These are phyloP conservation scores for Pleurotus eryngii DNA, from an alignment of 768 basidiomycete genomes.

Conservation along the genomic window DNA sequence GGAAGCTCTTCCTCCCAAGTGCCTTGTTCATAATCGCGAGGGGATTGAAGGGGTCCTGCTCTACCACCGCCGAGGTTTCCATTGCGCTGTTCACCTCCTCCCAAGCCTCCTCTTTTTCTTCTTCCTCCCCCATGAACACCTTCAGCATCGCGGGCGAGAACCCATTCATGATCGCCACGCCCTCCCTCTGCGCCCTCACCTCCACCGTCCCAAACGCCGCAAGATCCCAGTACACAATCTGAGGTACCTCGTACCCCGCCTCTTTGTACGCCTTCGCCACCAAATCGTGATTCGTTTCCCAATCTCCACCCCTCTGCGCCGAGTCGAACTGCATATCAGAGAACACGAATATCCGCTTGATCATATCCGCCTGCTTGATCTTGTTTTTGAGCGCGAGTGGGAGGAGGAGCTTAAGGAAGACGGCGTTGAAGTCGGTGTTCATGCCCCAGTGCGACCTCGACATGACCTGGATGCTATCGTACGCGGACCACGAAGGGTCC, in stretches of 20 bases:
- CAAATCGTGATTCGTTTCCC: conserved; percentile 62
- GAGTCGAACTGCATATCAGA: conserved; percentile 78
- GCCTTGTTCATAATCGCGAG: conserved; percentile 45
- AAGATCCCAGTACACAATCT: conserved; percentile 75
- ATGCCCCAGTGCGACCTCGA: conserved; percentile 37
- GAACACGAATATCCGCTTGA: conserved; percentile 74
- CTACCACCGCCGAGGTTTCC: conserved; percentile 19
- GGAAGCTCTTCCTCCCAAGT: conserved; percentile 43
- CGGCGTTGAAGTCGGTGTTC: conserved; percentile 62
- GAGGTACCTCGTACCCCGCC: conserved; percentile 69
- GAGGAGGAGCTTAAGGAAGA: conserved; percentile 61
- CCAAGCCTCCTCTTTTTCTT: conserved; percentile 30
- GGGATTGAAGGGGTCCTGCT: conserved; percentile 35
- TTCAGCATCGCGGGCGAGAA: conserved; percentile 70
- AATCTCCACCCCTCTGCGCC: conserved; percentile 19
- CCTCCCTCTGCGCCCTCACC: conserved; percentile 48
- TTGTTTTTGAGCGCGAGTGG: conserved; percentile 55
- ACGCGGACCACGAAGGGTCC: conserved; percentile 38
- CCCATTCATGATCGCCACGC: conserved; percentile 69
- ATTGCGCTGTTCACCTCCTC: conserved; percentile 32
- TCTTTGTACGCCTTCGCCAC: conserved; percentile 51
- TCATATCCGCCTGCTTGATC: conserved; percentile 66
- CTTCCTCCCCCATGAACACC: conserved; percentile 60
- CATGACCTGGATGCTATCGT: conserved; percentile 37
- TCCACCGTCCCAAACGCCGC: conserved; percentile 35